Conservation (phyloP, 495 filamentous ascomycete species). For the Penicillium waksmanii region DNA sequence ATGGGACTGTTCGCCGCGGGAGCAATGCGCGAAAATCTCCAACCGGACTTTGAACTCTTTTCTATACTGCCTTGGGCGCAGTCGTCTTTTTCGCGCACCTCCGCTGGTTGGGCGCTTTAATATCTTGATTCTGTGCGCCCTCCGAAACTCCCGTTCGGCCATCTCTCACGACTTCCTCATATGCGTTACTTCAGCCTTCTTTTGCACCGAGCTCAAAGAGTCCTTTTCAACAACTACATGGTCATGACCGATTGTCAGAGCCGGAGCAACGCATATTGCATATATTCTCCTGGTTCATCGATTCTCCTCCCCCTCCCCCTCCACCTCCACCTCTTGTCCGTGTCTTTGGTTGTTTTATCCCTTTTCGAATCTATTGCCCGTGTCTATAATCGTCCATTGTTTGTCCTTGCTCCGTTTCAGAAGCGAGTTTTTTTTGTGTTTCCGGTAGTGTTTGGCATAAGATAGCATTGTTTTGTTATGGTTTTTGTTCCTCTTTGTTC, state of each 20-base stretch:
- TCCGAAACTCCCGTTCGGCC: constrained; percentile 1
- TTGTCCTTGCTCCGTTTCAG: constrained; percentile 35
- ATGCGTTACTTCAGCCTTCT: constrained; percentile 8
- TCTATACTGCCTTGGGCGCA: neutral
- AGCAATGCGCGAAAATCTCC: neutral
- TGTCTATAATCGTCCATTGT: constrained; percentile 37
- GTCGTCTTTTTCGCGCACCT: neutral
- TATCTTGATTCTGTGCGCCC: neutral
- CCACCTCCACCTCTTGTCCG: constrained; percentile 6
- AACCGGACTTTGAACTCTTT: neutral
- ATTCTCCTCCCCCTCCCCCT: constrained; percentile 9
- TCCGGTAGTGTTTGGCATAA: constrained; percentile 36
- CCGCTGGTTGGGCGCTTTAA: constrained; percentile 2
- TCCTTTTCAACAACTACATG: constrained; percentile 16
- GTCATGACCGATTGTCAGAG: constrained; percentile 13
- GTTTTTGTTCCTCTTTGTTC: neutral
- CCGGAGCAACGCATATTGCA: constrained; percentile 28
- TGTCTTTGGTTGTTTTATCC: constrained; percentile 23
- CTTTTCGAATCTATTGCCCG: constrained; percentile 30
- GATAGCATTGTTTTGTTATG: constrained; percentile 34
- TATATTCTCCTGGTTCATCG: constrained; percentile 29
- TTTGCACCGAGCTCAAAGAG: constrained; percentile 14
- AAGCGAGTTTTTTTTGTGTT: constrained; percentile 31
- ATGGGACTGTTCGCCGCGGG: neutral
- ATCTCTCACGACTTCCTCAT: constrained; percentile 15